Percentiles rank a stretch among this genome's conserved stretches.
Conservation (phyloP, 192 early-diverging fungal species). For the Gryganskiella cystojenkinii region DNA sequence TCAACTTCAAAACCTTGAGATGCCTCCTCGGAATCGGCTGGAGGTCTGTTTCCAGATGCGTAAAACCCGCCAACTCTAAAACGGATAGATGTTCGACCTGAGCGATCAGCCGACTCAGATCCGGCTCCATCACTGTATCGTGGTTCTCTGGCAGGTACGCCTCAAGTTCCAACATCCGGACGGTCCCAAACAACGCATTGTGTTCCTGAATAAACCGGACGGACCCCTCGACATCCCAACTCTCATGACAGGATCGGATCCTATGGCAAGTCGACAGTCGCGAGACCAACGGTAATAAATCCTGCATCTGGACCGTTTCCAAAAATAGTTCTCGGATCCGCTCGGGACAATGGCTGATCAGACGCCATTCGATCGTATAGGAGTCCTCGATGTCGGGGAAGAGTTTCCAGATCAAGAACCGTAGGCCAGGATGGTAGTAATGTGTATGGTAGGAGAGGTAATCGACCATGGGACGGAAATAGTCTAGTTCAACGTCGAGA, state of each 20-base stretch:
- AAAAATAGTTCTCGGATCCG: slow-evolving; percentile 42
- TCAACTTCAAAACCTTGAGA: slow-evolving; percentile 37
- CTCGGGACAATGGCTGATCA: slow-evolving; percentile 32
- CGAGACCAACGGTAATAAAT: slow-evolving; percentile 18
- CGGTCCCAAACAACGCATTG: slow-evolving; percentile 37
- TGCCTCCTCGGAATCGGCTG: slow-evolving; percentile 13
- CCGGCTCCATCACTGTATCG: slow-evolving; percentile 30
- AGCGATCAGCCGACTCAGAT: slow-evolving; percentile 18
- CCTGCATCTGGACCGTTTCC: slow-evolving; percentile 43
- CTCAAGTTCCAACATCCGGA: slow-evolving; percentile 40
- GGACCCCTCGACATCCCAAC: slow-evolving; percentile 31
- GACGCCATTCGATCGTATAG: slow-evolving; percentile 24
- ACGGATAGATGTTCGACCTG: slow-evolving; percentile 30
- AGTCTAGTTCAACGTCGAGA: slow-evolving; percentile 20
- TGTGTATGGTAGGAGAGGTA: slow-evolving; percentile 40
- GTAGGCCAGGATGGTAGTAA: slow-evolving; percentile 36
- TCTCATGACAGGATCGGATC: slow-evolving; percentile 41
- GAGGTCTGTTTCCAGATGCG: slow-evolving; percentile 12
- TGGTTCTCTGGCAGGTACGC: slow-evolving; percentile 29
- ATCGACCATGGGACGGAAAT: slow-evolving; percentile 33
- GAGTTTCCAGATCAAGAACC: slow-evolving; percentile 25
- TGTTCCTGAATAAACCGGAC: slow-evolving; percentile 41
- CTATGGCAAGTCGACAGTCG: slow-evolving; percentile 13
- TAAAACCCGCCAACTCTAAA: slow-evolving; percentile 38
- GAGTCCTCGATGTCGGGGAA: slow-evolving; percentile 29